phyloP scores from a whole-genome alignment of 345 rosid species.

The Lepidium didymum region DNA sequence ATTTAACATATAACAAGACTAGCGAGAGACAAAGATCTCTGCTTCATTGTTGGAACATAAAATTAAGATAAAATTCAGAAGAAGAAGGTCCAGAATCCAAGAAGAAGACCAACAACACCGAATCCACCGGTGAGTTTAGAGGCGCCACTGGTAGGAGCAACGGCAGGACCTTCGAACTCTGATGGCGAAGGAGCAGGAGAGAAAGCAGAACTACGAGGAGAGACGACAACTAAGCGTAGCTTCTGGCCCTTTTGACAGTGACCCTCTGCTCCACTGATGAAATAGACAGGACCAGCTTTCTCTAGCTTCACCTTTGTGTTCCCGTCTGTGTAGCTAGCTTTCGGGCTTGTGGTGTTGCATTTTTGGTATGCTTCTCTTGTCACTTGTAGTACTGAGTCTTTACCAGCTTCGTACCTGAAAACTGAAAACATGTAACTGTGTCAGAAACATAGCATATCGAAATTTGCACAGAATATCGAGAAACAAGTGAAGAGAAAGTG shows the following conservation, averaged over 20 bases:
- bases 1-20: neutral
- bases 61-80: slow-evolving; percentile 4
- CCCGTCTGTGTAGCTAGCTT: slow-evolving; percentile 19
- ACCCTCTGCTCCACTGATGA: slow-evolving; percentile 35
- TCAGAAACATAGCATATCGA: slow-evolving; percentile 5
- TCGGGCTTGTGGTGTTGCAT: slow-evolving; percentile 28
- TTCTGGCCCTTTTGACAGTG: slow-evolving; percentile 36
- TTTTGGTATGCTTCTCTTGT: slow-evolving; percentile 28
- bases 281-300: slow-evolving; percentile 25
- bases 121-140: slow-evolving; percentile 1
- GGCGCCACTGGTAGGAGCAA: slow-evolving; percentile 27
- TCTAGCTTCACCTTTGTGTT: slow-evolving; percentile 29
- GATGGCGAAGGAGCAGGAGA: slow-evolving; percentile 34
- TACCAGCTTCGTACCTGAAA: slow-evolving; percentile 55
- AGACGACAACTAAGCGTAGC: slow-evolving; percentile 22
- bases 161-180: slow-evolving; percentile 26
- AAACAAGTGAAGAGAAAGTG: neutral
- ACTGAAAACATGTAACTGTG: slow-evolving; percentile 27
- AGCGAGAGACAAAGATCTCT: neutral
- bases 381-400: slow-evolving; percentile 43
- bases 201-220: slow-evolving; percentile 17
- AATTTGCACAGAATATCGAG: neutral
- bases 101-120: neutral
- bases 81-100: slow-evolving; percentile 16
- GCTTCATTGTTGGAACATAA: neutral